Percentiles rank a stretch among this genome's conserved stretches.
These are phyloP conservation scores for Aspergillus fijiensis DNA, from an alignment of 2,329 filamentous ascomycete genomes.

Conservation along the genomic window DNA sequence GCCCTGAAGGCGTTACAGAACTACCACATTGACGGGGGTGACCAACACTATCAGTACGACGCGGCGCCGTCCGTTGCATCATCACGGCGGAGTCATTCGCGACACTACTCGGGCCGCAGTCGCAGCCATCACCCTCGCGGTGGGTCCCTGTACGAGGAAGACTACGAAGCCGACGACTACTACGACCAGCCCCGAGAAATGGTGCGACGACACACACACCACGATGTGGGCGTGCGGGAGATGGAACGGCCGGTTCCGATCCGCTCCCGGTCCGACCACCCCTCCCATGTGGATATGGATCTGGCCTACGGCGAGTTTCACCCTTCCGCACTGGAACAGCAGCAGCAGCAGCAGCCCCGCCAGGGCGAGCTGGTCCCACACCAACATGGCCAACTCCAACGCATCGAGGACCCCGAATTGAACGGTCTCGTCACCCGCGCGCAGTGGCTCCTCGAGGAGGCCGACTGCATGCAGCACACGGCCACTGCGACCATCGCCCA, in stretches of 20 bases:
- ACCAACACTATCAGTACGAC: not conserved
- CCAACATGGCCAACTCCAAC: conserved; percentile 27
- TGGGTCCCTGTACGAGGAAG: conserved; percentile 30
- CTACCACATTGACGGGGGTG: conserved; percentile 45
- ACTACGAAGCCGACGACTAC: conserved; percentile 18
- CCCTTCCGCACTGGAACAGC: conserved; percentile 54
- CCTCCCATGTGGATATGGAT: conserved; percentile 72
- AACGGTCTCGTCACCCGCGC: conserved; percentile 70
- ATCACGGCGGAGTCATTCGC: conserved; percentile 42
- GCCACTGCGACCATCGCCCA: conserved; percentile 79
- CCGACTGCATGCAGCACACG: conserved; percentile 82
- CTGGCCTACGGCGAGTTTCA: conserved; percentile 84
- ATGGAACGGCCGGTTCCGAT: conserved; percentile 24
- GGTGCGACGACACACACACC: conserved; percentile 41
- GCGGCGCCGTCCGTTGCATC: conserved; percentile 45
- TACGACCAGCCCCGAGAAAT: conserved; percentile 26
- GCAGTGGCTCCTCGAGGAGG: conserved; percentile 77
- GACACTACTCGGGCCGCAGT: conserved; percentile 32
- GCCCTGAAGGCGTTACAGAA: conserved; percentile 59
- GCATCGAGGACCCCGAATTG: conserved; percentile 58
- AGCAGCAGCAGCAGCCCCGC: conserved; percentile 3
- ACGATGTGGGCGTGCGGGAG: conserved; percentile 32
- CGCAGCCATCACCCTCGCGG: conserved; percentile 26
- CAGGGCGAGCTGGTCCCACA: conserved; percentile 2
- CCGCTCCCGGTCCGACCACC: conserved; percentile 33